Evolutionary conservation across 1,284 basidiomycete genomes (phyloP).

Genomic region (Cryptococcus amylolentus): DNA sequence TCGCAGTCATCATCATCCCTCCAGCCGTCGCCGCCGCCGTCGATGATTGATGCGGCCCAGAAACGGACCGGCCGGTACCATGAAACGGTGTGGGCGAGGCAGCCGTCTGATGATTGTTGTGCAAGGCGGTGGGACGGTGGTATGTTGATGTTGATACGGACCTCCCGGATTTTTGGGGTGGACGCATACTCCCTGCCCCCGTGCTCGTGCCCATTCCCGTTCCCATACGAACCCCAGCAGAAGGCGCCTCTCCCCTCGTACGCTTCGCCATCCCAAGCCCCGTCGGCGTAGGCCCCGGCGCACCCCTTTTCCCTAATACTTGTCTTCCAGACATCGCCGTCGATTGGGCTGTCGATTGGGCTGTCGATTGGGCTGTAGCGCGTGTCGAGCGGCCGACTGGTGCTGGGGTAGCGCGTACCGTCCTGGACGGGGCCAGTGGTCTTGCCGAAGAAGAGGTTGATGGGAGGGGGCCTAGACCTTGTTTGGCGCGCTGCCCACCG

Average conservation of each 20-base stretch:
- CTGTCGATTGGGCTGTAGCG: neutral
- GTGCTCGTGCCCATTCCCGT: neutral
- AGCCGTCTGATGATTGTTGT: neutral
- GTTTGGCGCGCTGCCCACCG: conserved; percentile 27
- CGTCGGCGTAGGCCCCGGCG: neutral
- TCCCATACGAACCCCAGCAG: neutral
- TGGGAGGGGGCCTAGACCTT: conserved; percentile 8
- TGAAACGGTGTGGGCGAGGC: neutral
- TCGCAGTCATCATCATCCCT: neutral
- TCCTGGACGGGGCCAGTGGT: conserved; percentile 22
- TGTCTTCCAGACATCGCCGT: too few relatives aligned
- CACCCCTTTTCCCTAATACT: neutral
- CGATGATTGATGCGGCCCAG: too few relatives aligned
- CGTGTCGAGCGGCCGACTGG: neutral
- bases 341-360: too few relatives aligned
- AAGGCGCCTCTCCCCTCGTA: neutral
- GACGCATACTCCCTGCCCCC: neutral
- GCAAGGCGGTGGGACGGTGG: neutral
- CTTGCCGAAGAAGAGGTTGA: neutral
- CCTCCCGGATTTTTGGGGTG: neutral
- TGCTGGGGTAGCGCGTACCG: conserved; percentile 21
- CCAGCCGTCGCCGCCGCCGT: too few relatives aligned
- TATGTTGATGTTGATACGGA: neutral
- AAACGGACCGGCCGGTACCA: too few relatives aligned
- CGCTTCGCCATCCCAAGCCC: neutral